Evolutionary conservation across 2,329 filamentous ascomycete species (phyloP).

Genomic region (Lachnellula hyalina): DNA sequence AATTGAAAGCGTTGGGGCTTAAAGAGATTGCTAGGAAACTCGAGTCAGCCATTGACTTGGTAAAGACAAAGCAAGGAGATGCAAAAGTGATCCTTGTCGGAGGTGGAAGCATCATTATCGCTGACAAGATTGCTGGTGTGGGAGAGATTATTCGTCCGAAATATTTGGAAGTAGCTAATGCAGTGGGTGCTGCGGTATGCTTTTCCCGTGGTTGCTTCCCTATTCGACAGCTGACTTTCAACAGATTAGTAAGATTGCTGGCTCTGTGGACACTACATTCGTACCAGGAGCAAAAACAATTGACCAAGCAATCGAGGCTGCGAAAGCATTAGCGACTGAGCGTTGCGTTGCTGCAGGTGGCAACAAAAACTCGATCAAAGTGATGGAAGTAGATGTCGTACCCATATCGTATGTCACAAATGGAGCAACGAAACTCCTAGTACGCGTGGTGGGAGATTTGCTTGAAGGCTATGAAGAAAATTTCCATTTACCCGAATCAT

Average conservation of each 20-base stretch:
- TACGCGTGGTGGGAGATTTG: conserved; percentile 28
- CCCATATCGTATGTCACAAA: conserved; percentile 29
- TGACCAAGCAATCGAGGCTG: conserved; percentile 22
- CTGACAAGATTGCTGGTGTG: conserved; percentile 43
- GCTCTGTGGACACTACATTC: conserved; percentile 25
- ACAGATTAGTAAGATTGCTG: conserved; percentile 29
- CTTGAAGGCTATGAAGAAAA: conserved; percentile 15
- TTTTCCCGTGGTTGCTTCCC: background rate
- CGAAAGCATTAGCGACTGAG: conserved; percentile 22
- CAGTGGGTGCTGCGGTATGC: conserved; percentile 53
- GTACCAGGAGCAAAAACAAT: conserved; percentile 22
- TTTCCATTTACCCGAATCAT: conserved; percentile 3
- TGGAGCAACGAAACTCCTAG: conserved; percentile 24
- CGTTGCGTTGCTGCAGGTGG: conserved; percentile 27
- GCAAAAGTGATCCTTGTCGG: conserved; percentile 52
- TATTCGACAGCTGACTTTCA: background rate
- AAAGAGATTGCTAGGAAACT: conserved; percentile 37
- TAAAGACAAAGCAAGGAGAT: conserved; percentile 50
- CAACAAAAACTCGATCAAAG: conserved; percentile 22
- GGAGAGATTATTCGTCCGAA: conserved; percentile 45
- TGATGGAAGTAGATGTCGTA: conserved; percentile 28
- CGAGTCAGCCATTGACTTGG: conserved; percentile 47
- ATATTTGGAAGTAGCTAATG: conserved; percentile 52
- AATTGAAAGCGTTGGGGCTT: conserved; percentile 15
- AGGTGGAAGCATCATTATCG: conserved; percentile 48